phyloP scores from a whole-genome alignment of 345 rosid genomes.

The Brassica carinata region DNA sequence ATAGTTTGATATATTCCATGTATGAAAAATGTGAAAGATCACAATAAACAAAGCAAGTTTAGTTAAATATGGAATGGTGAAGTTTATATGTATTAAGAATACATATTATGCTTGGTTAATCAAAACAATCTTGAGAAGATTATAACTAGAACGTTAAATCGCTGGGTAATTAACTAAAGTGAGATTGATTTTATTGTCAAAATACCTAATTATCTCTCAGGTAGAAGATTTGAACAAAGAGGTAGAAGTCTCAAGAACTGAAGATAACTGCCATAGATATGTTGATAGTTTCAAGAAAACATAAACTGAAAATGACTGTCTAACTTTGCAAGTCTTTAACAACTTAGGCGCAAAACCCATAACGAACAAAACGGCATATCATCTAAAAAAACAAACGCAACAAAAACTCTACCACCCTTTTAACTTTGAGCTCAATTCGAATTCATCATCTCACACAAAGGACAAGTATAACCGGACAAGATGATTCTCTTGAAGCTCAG shows the following conservation, averaged over 20 bases:
- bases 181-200: background rate
- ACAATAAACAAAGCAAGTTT: background rate
- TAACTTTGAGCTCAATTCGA: constrained; percentile 29
- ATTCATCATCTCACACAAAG: constrained; percentile 26
- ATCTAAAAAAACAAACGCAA: constrained; percentile 21
- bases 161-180: background rate
- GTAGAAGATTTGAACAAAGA: background rate
- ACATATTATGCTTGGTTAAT: constrained; percentile 41
- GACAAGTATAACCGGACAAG: constrained; percentile 23
- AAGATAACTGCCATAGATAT: background rate
- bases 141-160: no score
- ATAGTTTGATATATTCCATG: background rate
- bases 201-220: no score
- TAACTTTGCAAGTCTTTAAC: constrained; percentile 17
- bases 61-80: background rate
- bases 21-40: background rate
- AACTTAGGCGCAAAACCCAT: constrained; percentile 13
- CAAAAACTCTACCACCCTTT: constrained; percentile 30
- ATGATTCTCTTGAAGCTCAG: constrained; percentile 28
- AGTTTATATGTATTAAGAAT: background rate
- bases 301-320: constrained; percentile 24
- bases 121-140: no score
- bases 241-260: background rate
- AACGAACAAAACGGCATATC: constrained; percentile 27
- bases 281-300: constrained; percentile 15